A percentile compares a stretch with the other conserved stretches of the same genome.
Conservation (phyloP, 306 rosid species). For the Inga oerstediana region DNA sequence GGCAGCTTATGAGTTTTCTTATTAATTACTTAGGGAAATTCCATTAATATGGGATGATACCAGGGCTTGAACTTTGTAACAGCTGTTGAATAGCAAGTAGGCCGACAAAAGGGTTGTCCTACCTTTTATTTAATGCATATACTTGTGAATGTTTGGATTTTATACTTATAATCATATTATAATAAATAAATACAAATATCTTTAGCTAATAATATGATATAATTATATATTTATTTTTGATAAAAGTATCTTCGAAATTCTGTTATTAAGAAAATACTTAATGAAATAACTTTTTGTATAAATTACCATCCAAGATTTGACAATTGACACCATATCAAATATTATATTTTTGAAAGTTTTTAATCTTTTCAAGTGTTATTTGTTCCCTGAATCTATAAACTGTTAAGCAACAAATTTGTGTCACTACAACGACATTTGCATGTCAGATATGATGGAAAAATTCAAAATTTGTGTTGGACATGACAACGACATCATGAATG, state of each 20-base stretch:
- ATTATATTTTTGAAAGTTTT: not conserved
- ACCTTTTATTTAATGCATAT: not conserved
- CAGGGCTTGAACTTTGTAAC: not conserved
- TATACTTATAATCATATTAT: not conserved
- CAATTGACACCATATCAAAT: not conserved
- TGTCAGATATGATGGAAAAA: not conserved
- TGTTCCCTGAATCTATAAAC: not conserved
- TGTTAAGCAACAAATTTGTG: not conserved
- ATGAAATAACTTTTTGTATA: not conserved
- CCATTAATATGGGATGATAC: not conserved
- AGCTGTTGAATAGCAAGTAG: not conserved
- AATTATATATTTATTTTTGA: not conserved
- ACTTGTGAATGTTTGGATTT: not conserved
- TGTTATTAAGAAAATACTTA: not conserved
- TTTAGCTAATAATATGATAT: not conserved
- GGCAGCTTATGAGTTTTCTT: not conserved
- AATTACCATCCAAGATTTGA: not conserved
- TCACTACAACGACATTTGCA: not conserved
- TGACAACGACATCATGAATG: not conserved
- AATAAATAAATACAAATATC: constrained; percentile 1
- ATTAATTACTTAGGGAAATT: not conserved
- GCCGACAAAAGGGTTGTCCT: not conserved
- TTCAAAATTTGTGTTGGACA: constrained; percentile 1
- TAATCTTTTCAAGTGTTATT: not conserved
- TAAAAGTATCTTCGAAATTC: not conserved